phyloP scores from a whole-genome alignment of 768 basidiomycete species.

The Agaricus subrufescens region DNA sequence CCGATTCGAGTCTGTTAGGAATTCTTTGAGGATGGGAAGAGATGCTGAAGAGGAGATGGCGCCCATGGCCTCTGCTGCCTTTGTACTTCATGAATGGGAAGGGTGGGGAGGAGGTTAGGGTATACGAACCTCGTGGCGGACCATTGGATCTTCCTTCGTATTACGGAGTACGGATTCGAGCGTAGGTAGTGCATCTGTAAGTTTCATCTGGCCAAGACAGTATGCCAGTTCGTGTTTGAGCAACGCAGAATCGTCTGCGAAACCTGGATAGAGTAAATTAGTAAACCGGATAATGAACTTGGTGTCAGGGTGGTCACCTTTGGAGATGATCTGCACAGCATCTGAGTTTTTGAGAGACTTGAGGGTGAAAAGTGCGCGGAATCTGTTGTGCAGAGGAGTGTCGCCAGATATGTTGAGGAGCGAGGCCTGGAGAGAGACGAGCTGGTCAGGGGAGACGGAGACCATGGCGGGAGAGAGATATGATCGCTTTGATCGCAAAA shows the following conservation, averaged over 20 bases:
- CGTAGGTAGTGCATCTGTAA: conserved; percentile 64
- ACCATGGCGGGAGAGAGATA: conserved; percentile 22
- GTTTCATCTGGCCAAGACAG: conserved; percentile 90
- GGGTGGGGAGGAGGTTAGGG: not conserved
- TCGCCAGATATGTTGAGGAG: conserved; percentile 75
- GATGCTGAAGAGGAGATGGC: conserved; percentile 75
- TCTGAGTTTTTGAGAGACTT: conserved; percentile 77
- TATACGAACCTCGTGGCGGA: conserved; percentile 81
- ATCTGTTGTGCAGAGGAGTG: conserved; percentile 80
- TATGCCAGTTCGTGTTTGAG: conserved; percentile 98
- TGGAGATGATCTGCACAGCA: conserved; percentile 80
- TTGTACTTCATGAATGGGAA: conserved; percentile 7
- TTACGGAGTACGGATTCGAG: conserved; percentile 76
- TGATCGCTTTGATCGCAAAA: conserved; percentile 13
- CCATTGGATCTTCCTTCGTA: conserved; percentile 84
- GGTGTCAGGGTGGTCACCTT: conserved; percentile 47
- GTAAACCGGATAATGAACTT: too few species aligned
- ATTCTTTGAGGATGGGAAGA: conserved; percentile 65
- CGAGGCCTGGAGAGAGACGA: conserved; percentile 63
- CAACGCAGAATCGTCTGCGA: conserved; percentile 81
- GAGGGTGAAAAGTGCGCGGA: conserved; percentile 88
- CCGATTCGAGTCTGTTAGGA: conserved; percentile 64
- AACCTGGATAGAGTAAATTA: conserved; percentile 43
- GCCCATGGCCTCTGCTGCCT: conserved; percentile 99
- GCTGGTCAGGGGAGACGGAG: conserved; percentile 44